These are phyloP conservation scores for Macrotyloma uniflorum DNA, from an alignment of 306 rosid genomes.

Conservation along the genomic window DNA sequence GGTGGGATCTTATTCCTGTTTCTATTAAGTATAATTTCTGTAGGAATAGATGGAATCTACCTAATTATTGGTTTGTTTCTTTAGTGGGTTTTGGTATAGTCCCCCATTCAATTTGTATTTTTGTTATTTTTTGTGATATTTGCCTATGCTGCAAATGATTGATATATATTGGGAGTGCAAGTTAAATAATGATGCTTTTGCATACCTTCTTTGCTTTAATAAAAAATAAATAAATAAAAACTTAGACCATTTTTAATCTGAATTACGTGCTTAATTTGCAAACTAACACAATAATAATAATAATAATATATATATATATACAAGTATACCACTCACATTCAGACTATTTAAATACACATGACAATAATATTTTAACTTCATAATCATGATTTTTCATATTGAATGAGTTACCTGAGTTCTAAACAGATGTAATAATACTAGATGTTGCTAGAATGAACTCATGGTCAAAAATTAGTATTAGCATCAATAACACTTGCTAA, in stretches of 20 bases:
- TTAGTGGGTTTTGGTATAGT: no score
- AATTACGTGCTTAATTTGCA: background rate
- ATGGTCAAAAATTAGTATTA: background rate
- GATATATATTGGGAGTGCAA: no score
- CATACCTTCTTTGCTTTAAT: no score
- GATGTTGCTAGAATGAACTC: background rate
- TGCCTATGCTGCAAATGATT: no score
- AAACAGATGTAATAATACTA: background rate
- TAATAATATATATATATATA: no score
- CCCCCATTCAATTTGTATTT: no score
- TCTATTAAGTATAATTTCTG: no score
- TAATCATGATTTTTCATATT: constrained; percentile 9
- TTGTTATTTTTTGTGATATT: no score
- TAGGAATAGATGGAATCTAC: no score
- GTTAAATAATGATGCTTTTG: no score
- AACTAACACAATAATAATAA: background rate
- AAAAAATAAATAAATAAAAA: background rate
- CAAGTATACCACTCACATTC: background rate
- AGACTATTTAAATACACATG: constrained; percentile 6
- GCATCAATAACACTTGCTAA: background rate
- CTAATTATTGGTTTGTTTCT: no score
- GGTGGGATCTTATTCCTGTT: no score
- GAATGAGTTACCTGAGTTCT: background rate
- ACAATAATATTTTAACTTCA: constrained; percentile 10
- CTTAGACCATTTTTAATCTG: background rate